Conservation (phyloP, 768 basidiomycete genomes). For the Piloderma croceum region DNA sequence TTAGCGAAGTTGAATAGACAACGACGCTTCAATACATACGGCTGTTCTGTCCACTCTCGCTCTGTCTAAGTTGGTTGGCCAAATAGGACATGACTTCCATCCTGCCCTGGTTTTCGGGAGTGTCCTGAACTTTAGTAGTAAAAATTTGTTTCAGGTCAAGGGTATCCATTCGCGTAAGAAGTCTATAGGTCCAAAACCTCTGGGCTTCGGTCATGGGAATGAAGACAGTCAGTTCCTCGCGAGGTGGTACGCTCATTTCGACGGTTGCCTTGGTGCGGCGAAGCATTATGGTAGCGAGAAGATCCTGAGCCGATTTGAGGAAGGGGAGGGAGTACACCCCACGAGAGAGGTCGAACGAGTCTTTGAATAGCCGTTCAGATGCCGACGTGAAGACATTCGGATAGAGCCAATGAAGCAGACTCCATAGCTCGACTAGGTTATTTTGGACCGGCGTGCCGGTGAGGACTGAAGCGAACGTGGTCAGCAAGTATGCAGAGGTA, state of each 20-base stretch:
- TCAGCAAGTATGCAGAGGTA: background rate
- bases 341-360: constrained; percentile 48
- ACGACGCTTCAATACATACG: constrained; percentile 18
- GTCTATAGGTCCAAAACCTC: constrained; percentile 55
- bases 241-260: constrained; percentile 45
- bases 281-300: constrained; percentile 51
- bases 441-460: constrained; percentile 75
- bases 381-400: constrained; percentile 45
- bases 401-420: constrained; percentile 50
- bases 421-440: constrained; percentile 54
- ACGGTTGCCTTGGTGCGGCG: constrained; percentile 54
- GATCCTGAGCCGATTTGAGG: constrained; percentile 41
- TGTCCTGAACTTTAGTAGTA: constrained; percentile 18
- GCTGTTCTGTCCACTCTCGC: constrained; percentile 21
- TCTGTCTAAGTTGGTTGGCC: constrained; percentile 27
- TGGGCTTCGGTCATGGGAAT: constrained; percentile 55
- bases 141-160: constrained; percentile 47
- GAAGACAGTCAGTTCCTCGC: constrained; percentile 53
- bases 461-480: constrained; percentile 37
- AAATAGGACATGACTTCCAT: constrained; percentile 36
- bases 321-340: constrained; percentile 48
- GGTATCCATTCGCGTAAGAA: constrained; percentile 48
- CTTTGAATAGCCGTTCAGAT: constrained; percentile 43
- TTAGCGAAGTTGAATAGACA: too few relatives aligned
- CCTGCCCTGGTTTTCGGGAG: constrained; percentile 26